Evolutionary conservation across 129 eudicot species (phyloP), one percentile per base, ranked within the genome.

Genomic region (Heracleum sosnowskyi): DNA sequence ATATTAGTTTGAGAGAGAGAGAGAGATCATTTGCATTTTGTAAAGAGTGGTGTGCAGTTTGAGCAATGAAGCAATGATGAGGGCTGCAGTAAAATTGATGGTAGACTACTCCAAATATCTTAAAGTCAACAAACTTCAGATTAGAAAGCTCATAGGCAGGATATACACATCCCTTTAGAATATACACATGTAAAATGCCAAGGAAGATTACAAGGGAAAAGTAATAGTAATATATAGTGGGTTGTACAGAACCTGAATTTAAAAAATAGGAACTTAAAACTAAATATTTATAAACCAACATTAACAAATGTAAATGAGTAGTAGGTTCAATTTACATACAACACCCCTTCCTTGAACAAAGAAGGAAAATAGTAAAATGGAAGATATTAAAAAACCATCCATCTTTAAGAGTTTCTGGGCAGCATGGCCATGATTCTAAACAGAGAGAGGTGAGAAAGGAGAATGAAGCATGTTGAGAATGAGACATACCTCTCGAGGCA

Each of bases 401-500:
- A 85, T 81, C 72, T 76, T 84, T 82, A 31, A 86, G 86, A 78
- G 44, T 35, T 82, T 44, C 76, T 70, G 78, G 75, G 72, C 77
- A 78, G 73, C 77, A 82, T 78, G 36, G 24, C 45, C 5, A 69
- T 15, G 17, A n/a, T 69, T 35, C 46, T 69, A 36, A 36, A 69
- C 57, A 49, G 57, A 69, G 24, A 24, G 31, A n/a, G n/a, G n/a
- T n/a, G 42, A 20, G 10, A 20, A 36, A 69, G 39, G 74, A 40
- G 44, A 49, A 17, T 49, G 41, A 45, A 28, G 47, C 22, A 22
- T 64, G 49, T 4, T 17, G 57, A 49, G 57, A 49, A 22, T 10
- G 13, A 55, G 91, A 90, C 95, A 90, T 92, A 95, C 99, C 99
- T 95, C 99, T 90, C 97, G 81, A 87, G 99, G 97, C 97, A 91